Base-by-base conservation (phyloP, 331 rosid species). In the Telfairia occidentalis region DNA sequence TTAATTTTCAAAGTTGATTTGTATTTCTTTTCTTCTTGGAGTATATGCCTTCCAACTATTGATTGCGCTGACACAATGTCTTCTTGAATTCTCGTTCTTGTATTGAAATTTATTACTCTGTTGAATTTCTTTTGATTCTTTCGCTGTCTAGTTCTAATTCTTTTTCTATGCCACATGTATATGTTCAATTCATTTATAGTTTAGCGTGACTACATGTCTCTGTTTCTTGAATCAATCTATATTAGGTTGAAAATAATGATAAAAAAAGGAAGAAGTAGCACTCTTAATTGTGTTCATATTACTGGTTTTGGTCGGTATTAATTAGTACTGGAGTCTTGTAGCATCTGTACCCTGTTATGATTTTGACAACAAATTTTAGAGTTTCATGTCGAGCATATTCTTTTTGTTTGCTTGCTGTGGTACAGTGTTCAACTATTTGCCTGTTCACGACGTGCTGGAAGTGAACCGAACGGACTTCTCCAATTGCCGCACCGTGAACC, bases 371-470 rank as follows among this genome's bases (percentile, higher is more conserved):
- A n/a, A 12, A 30, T 1, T 18, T 45, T 43, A 16, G 19, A 24
- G 4, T 46, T 26, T 71, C 30, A 46, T 71, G n/a, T 15, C 5
- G 2, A 11, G 50, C 16, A 21, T 12, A 50, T 49, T 7, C 24
- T 37, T 63, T 7, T 37, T 18, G 24, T 18, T 38, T 8, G 38
- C 5, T 12, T 38, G 72, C 21, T 63, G 29, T 32, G 23, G 78
- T 77, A 77, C 91, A 92, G 98, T 92, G 79, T 92, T 92, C 81
- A 15, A 34, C 1, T 92, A 92, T 86, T 83, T 92, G 70, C 95
- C 96, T 75, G 58, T 78, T 29, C 87, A 88, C 53, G 96, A 92
- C 46, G 91, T 90, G 54, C 76, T 88, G 71, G 98, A 92, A 58
- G 95, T 92, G 26, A 67, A 72, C 80, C 52, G 78, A 55, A 42